Conservation (phyloP, 306 rosid species). For the Corylus americana region DNA sequence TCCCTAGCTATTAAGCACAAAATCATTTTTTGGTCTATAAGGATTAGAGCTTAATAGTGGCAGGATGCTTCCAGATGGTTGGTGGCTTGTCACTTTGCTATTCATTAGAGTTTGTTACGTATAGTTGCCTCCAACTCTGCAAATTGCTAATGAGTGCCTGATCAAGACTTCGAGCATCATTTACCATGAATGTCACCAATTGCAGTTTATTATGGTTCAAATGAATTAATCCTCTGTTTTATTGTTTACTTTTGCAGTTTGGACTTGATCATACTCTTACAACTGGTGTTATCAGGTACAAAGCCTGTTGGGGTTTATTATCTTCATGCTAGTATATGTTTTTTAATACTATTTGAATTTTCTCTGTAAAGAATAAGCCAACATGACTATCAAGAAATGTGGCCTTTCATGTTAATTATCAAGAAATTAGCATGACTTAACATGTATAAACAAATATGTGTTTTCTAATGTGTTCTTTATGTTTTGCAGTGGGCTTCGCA, state of each 20-base stretch:
- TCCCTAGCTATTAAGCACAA: not conserved
- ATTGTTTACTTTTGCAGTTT: constrained; percentile 62
- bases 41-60: not conserved
- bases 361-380: not conserved
- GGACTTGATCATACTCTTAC: constrained; percentile 99
- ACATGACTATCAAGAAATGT: not conserved
- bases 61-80: not conserved
- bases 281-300: constrained; percentile 91
- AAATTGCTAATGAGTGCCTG: not conserved
- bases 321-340: constrained; percentile 1
- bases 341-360: not conserved
- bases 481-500: constrained; percentile 74
- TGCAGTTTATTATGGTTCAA: constrained; percentile 18
- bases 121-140: constrained; percentile 22
- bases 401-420: constrained; percentile 1
- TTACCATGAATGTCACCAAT: constrained; percentile 10
- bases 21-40: not conserved
- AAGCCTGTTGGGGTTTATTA: constrained; percentile 12
- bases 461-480: constrained; percentile 26
- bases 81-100: not conserved
- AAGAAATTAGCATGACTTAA: not conserved
- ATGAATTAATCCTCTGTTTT: constrained; percentile 16
- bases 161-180: constrained; percentile 1
- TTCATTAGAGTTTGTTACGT: constrained; percentile 11
- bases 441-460: not conserved